Conservation (phyloP, 768 basidiomycete species). For the Tylopilus plumbeoviolaceoides region DNA sequence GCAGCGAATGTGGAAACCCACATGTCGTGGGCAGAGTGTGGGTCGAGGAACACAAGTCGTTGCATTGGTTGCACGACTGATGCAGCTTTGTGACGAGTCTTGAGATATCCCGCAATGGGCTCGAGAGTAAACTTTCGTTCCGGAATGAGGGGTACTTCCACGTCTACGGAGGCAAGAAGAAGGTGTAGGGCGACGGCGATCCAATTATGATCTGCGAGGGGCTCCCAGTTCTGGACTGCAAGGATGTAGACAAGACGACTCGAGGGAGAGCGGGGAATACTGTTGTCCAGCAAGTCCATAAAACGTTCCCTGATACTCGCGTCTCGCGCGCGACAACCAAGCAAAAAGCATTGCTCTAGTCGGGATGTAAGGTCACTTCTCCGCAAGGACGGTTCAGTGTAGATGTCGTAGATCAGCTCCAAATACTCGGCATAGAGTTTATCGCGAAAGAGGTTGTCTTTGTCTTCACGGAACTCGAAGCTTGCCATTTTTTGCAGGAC, state of each 20-base stretch:
- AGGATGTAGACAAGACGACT: slow-evolving; percentile 85
- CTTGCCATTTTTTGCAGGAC: slow-evolving; percentile 84
- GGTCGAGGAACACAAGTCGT: slow-evolving; percentile 77
- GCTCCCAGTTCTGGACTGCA: slow-evolving; percentile 94
- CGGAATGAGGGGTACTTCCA: slow-evolving; percentile 38
- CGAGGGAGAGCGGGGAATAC: slow-evolving; percentile 77
- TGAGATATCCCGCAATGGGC: slow-evolving; percentile 32
- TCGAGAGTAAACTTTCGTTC: slow-evolving; percentile 39
- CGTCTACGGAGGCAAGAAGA: slow-evolving; percentile 69
- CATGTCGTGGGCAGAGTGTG: slow-evolving; percentile 68
- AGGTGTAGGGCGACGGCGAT: slow-evolving; percentile 87
- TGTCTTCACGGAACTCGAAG: slow-evolving; percentile 61
- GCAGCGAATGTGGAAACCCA: slow-evolving; percentile 89
- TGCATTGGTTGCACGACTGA: slow-evolving; percentile 74
- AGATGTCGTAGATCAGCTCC: slow-evolving; percentile 90
- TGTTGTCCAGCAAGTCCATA: slow-evolving; percentile 85
- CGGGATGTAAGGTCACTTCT: slow-evolving; percentile 92
- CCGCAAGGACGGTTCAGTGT: slow-evolving; percentile 78
- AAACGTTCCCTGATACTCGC: slow-evolving; percentile 75
- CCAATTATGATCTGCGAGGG: slow-evolving; percentile 90
- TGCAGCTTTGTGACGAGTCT: slow-evolving; percentile 42
- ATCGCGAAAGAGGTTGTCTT: slow-evolving; percentile 37
- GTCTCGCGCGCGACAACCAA: slow-evolving; percentile 87
- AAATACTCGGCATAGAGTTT: slow-evolving; percentile 78
- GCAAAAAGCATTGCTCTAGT: slow-evolving; percentile 87